A percentile compares a stretch with the other conserved stretches of the same genome.
Evolutionary conservation across 768 basidiomycete genomes (phyloP).

Genomic region (Lactarius evosmus): DNA sequence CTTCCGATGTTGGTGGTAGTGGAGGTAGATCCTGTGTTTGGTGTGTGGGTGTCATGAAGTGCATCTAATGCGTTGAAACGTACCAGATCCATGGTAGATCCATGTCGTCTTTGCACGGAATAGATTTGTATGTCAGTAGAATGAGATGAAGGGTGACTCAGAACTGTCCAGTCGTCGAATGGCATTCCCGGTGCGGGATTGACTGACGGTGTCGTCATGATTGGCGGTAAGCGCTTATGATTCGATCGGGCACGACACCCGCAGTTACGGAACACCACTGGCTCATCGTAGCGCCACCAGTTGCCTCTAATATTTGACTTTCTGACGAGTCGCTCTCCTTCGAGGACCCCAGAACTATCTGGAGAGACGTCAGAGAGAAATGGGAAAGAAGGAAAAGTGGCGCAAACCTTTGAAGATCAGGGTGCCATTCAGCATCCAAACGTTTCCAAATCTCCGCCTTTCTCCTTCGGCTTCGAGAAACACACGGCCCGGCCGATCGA

Average conservation of each 20-base stretch:
- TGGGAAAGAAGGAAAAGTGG: background rate
- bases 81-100: background rate
- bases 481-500: conserved; percentile 4
- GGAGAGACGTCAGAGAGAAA: background rate
- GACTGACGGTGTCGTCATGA: background rate
- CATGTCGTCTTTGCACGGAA: background rate
- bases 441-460: background rate
- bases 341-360: conserved; percentile 8
- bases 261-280: background rate
- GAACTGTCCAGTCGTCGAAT: conserved; percentile 4
- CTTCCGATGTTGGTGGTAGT: background rate
- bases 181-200: background rate
- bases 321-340: conserved; percentile 9
- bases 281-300: background rate
- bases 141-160: background rate
- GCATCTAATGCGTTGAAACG: background rate
- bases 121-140: background rate
- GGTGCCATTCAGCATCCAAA: background rate
- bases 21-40: background rate
- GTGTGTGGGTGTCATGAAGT: background rate
- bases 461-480: conserved; percentile 1
- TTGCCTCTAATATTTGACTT: background rate
- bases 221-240: background rate
- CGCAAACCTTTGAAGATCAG: conserved; percentile 13
- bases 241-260: background rate